Evolutionary conservation across 176 grass and related monocot species (phyloP), one percentile per base, ranked within the genome.

Genomic region (Cymbopogon citratus): DNA sequence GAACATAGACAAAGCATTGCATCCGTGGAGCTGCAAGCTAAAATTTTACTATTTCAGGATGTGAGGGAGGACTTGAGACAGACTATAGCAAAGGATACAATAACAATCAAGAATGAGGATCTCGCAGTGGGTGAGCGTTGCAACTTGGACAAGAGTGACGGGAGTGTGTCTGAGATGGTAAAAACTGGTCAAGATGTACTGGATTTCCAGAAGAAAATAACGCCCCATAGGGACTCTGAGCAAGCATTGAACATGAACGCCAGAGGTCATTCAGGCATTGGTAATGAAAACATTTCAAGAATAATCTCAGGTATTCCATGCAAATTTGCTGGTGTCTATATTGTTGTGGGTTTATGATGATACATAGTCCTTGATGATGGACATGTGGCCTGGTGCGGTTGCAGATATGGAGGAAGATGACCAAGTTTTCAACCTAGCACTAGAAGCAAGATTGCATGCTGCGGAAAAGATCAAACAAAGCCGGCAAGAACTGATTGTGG

Each of bases 171-270:
- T 54, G 74, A 69, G 61, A 66, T 76, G 19, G 43, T 41, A 60
- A 56, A 72, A 54, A 73, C n/a, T 65, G 76, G 83, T 51, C 81
- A 85, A 68, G 88, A 94, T 40, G 14, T 56, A 51, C 61, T 91
- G 36, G 82, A 96, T 91, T 98, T 94, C 51, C 95, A 98, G 81
- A 98, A 91, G 86, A 98, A 98, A 84, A 94, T 98, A 54, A 86
- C 82, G 24, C 80, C 87, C 27, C 66, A 66, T 59, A 84, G 85
- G 65, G 68, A 85, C 44, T 14, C 21, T 7, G 74, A 78, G 54
- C 81, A 87, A 72, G 57, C 56, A 28, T 23, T 76, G 13, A 69
- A 41, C 43, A n/a, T 76, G n/a, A 74, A 65, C 27, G 10, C 11
- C 35, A 21, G 72, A 39, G 48, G 15, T 68, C 73, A 80, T 21